Conservation (phyloP, 2,329 filamentous ascomycete genomes). For the Rhynchosporium graminicola region DNA sequence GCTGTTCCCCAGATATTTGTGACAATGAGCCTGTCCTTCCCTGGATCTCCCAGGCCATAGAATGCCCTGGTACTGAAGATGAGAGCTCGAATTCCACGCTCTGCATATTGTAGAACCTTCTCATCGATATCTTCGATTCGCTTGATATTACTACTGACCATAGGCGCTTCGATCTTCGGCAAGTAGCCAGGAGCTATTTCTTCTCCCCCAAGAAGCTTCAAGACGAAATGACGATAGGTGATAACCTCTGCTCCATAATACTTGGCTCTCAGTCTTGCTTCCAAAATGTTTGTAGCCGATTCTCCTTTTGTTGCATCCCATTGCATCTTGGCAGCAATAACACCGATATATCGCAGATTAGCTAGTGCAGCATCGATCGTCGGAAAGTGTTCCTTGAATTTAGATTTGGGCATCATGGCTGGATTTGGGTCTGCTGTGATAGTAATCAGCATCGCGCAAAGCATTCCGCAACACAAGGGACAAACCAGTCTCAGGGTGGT, state of each 20-base stretch:
- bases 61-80: constrained; percentile 86
- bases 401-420: constrained; percentile 17
- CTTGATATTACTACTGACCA: constrained; percentile 44
- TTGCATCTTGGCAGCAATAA: constrained; percentile 52
- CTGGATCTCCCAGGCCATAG: constrained; percentile 53
- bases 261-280: constrained; percentile 84
- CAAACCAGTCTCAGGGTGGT: constrained; percentile 37
- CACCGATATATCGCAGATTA: constrained; percentile 43
- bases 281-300: constrained; percentile 74
- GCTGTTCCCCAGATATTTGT: constrained; percentile 97
- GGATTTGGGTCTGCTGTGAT: constrained; percentile 38
- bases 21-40: constrained; percentile 70
- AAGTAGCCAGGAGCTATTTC: constrained; percentile 31
- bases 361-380: constrained; percentile 51
- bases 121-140: constrained; percentile 43
- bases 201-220: constrained; percentile 50
- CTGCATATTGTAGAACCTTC: constrained; percentile 56
- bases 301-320: constrained; percentile 49
- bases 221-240: constrained; percentile 76
- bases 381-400: constrained; percentile 42
- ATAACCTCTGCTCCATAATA: constrained; percentile 93
- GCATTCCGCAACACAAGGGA: constrained; percentile 24
- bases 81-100: constrained; percentile 59
- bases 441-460: constrained; percentile 50
- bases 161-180: constrained; percentile 38